phyloP scores from a whole-genome alignment of 2,329 filamentous ascomycete species.

The Aspergillus chevalieri region DNA sequence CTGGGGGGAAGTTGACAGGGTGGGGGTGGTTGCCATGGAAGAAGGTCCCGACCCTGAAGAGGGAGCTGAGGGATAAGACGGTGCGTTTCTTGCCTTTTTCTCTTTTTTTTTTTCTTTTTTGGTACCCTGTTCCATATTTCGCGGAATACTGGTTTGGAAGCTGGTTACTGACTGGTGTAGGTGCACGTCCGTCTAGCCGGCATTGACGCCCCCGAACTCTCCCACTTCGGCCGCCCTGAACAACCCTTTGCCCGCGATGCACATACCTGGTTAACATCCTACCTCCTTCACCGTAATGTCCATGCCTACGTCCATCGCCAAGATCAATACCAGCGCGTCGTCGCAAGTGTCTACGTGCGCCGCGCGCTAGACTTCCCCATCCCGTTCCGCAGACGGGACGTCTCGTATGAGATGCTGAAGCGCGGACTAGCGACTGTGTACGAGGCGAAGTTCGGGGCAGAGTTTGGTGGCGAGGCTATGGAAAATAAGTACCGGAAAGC shows the following conservation, averaged over 20 bases:
- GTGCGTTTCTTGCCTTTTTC: conserved; percentile 46
- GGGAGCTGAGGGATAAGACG: conserved; percentile 68
- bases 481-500: conserved; percentile 42
- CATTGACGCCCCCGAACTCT: conserved; percentile 84
- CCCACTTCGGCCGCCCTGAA: conserved; percentile 82
- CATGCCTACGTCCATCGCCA: conserved; percentile 74
- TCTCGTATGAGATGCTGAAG: conserved; percentile 85
- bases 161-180: conserved; percentile 25
- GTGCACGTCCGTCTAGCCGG: conserved; percentile 86
- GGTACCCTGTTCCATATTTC: too few relatives aligned
- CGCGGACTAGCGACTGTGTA: conserved; percentile 83
- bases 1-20: conserved; percentile 76
- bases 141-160: neutral
- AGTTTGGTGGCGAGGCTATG: conserved; percentile 69
- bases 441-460: conserved; percentile 81
- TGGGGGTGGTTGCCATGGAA: conserved; percentile 84
- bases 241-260: conserved; percentile 83
- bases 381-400: conserved; percentile 60
- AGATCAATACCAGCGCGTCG: conserved; percentile 89
- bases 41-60: conserved; percentile 62
- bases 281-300: conserved; percentile 66
- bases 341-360: conserved; percentile 75
- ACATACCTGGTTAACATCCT: conserved; percentile 68
- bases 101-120: neutral
- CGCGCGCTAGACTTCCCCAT: conserved; percentile 37